Evolutionary conservation across 2,329 filamentous ascomycete genomes (phyloP), one percentile per base, ranked within the genome.

Genomic region (Myriosclerotinia scirpicola): DNA sequence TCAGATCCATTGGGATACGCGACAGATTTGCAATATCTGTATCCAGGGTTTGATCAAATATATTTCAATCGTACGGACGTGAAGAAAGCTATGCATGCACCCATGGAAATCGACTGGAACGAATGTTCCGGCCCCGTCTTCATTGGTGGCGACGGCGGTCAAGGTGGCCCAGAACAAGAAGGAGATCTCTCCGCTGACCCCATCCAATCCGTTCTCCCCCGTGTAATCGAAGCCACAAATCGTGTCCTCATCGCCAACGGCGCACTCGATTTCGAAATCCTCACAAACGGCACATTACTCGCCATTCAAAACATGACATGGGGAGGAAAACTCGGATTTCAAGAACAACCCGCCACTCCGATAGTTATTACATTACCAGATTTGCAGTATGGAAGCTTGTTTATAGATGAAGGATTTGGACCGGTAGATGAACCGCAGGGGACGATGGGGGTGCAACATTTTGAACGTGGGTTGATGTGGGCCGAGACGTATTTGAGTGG

Each of bases 51-150:
- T n/a, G 53, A 55, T 1, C 55, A 74, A 26, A 71, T 80, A 22
- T 85, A 84, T 75, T 85, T 84, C 77, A 82, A 84, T 73, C 80
- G 82, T 22, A 79, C 77, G 14, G 82, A 84, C 68, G 82, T 85
- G 5, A 79, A 84, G 69, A 69, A 74, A 54, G 82, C 81, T 2
- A 79, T 85, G 54, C 77, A 85, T 70, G 83, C 81, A 0, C 79
- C 80, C 26, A 38, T 44, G 11, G 71, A 77, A 60, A 77, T 79
- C 12, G 75, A 79, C 67, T 82, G 79, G 79, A 65, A 70, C 12
- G 78, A 80, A 71, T 82, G 81, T 73, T 75, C 75, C 40, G 72
- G 72, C n/a, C 78, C 79, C 54, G 80, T 82, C 55, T 82, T 82
- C 70, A 73, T 78, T 8, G 76, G 77, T 44, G 56, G 40, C n/a